Percentiles rank a stretch among this genome's conserved stretches.
These are phyloP conservation scores for Aspergillus hancockii DNA, from an alignment of 495 filamentous ascomycete genomes.

Conservation along the genomic window DNA sequence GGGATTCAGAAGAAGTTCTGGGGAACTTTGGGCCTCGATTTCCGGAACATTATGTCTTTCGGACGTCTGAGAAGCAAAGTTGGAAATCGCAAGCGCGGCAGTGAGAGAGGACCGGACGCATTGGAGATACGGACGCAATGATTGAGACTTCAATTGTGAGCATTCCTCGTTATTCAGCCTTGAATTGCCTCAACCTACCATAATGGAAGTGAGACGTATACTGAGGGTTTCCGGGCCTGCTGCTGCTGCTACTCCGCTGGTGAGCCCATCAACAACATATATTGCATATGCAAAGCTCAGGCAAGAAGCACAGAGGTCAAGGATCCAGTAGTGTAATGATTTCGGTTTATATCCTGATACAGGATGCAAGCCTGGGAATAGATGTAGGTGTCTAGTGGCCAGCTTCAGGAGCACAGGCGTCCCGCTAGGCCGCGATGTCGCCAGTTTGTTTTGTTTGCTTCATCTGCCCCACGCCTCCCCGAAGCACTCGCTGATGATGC, in stretches of 20 bases:
- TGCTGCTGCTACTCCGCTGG: background rate
- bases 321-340: background rate
- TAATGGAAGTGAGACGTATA: conserved; percentile 24
- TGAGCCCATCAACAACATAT: background rate
- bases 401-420: conserved; percentile 26
- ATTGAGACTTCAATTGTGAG: conserved; percentile 75
- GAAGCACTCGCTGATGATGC: conserved; percentile 25
- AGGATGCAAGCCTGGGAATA: background rate
- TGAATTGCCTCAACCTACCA: conserved; percentile 13
- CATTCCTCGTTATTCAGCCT: background rate
- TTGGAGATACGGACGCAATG: conserved; percentile 94
- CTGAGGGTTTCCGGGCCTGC: conserved; percentile 10
- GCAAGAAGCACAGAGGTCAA: background rate
- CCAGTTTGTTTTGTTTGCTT: conserved; percentile 32
- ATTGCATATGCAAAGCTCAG: background rate
- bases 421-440: conserved; percentile 32
- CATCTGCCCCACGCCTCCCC: conserved; percentile 35
- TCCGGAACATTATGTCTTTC: conserved; percentile 98
- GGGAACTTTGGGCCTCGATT: conserved; percentile 87
- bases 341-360: background rate
- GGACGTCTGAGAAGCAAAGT: conserved; percentile 94
- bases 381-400: conserved; percentile 9
- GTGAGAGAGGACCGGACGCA: conserved; percentile 93
- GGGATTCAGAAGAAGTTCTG: conserved; percentile 93
- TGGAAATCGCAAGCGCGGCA: conserved; percentile 89